Base-by-base conservation (phyloP, 2,329 filamentous ascomycete genomes). In the Didymellaceae sp. region DNA sequence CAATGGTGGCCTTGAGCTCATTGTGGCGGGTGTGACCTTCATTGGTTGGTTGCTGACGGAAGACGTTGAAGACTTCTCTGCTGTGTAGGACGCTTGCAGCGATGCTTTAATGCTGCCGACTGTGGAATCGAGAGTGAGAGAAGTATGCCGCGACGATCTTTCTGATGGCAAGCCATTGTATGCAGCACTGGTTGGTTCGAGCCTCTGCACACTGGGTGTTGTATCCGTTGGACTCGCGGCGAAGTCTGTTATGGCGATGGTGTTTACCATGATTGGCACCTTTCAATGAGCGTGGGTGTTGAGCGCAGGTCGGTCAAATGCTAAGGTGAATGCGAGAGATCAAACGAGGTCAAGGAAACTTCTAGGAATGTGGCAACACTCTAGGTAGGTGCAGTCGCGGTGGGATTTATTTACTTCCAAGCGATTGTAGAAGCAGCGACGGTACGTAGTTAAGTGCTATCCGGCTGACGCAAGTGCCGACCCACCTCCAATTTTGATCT, bases 131-230 rank as follows among this genome's bases (percentile, higher is more conserved):
- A 52, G 26, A 5, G 48, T 52, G 4, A 52, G n/a, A 2, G 48
- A 52, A 4, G 48, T 52, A n/a, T 52, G 43, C 6, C 43, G 32
- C 5, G 48, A 52, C n/a, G 48, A 52, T 30, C 25, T 18, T 16
- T 32, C 37, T 21, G 48, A 52, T 11, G 42, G 37, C 37, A 38
- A 38, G 17, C 37, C 16, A 22, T 11, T 26, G 11, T 16, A n/a
- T 10, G 32, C 32, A 9, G 22, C 24, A 22, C 35, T 25, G 16
- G 33, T 26, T 7, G 25, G 38, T 10, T 22, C 32, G 6, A 38
- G 17, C 18, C 16, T 38, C 6, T 31, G 20, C 16, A 21, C 4
- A 20, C 37, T 13, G 13, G 11, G 4, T 30, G 11, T 6, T 3
- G 6, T 2, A 5, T n/a, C 6, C 24, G 17, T 10, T 8, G 30